phyloP scores from a whole-genome alignment of 2,329 filamentous ascomycete species.

The Paramyrothecium roridum region DNA sequence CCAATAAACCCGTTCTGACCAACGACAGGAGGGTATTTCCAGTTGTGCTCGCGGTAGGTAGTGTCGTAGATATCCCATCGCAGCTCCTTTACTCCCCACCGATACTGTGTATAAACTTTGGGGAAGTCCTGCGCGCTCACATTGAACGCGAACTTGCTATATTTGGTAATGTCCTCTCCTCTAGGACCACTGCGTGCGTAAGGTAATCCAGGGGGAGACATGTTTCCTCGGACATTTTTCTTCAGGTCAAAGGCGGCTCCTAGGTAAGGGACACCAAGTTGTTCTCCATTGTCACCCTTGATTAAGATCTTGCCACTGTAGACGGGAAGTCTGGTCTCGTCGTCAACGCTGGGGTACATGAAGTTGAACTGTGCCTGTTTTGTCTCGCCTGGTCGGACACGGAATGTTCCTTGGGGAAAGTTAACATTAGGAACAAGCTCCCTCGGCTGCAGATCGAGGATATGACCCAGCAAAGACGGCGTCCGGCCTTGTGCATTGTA shows the following conservation, averaged over 20 bases:
- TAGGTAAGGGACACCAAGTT: constrained; percentile 27
- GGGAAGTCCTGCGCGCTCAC: constrained; percentile 38
- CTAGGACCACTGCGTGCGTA: not conserved
- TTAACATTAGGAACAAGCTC: not conserved
- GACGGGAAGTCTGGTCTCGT: constrained; percentile 21
- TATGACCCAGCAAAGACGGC: not conserved
- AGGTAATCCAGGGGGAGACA: not conserved
- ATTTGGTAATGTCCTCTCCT: constrained; percentile 42
- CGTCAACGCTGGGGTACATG: constrained; percentile 14
- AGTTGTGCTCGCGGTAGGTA: constrained; percentile 16
- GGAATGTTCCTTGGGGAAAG: constrained; percentile 11
- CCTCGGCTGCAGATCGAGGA: not conserved
- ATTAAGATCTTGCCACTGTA: constrained; percentile 30
- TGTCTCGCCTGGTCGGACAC: constrained; percentile 15
- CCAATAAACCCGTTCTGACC: constrained; percentile 23
- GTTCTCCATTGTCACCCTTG: constrained; percentile 23
- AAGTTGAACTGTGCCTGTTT: constrained; percentile 9
- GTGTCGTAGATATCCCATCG: constrained; percentile 20
- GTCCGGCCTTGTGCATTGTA: constrained; percentile 26
- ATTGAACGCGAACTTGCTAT: constrained; percentile 62
- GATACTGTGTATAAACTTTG: constrained; percentile 6
- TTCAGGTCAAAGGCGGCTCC: constrained; percentile 8
- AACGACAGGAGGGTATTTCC: constrained; percentile 20
- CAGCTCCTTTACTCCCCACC: constrained; percentile 12
- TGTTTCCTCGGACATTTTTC: not conserved